phyloP scores from a whole-genome alignment of 2,329 filamentous ascomycete genomes.

The Chalara sp. region DNA sequence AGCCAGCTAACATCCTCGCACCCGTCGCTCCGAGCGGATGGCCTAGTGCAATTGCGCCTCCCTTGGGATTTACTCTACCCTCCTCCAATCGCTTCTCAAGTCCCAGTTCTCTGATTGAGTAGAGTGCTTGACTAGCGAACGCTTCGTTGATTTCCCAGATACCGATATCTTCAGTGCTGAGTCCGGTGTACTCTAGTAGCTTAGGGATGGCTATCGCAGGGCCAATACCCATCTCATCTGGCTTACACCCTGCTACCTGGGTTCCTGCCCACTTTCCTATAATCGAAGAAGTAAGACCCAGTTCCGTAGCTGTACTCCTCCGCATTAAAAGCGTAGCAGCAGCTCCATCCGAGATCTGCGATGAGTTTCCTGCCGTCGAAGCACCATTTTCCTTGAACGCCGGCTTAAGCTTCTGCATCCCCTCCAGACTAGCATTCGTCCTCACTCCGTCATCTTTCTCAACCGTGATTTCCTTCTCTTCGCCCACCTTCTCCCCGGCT shows the following conservation, averaged over 20 bases:
- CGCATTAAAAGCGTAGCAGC: slow-evolving; percentile 80
- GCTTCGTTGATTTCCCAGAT: slow-evolving; percentile 94
- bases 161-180: slow-evolving; percentile 63
- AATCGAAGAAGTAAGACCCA: slow-evolving; percentile 63
- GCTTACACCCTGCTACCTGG: slow-evolving; percentile 68
- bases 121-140: slow-evolving; percentile 58
- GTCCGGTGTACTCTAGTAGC: slow-evolving; percentile 61
- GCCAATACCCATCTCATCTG: slow-evolving; percentile 92
- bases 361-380: slow-evolving; percentile 80
- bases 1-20: slow-evolving; percentile 64
- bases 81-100: slow-evolving; percentile 55
- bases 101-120: slow-evolving; percentile 66
- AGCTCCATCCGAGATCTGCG: slow-evolving; percentile 83
- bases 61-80: slow-evolving; percentile 80
- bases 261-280: slow-evolving; percentile 79
- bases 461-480: slow-evolving; percentile 58
- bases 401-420: slow-evolving; percentile 73
- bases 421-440: slow-evolving; percentile 58
- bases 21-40: slow-evolving; percentile 88
- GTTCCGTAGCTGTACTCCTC: slow-evolving; percentile 65
- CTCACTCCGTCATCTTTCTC: slow-evolving; percentile 79
- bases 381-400: slow-evolving; percentile 71
- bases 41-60: slow-evolving; percentile 88
- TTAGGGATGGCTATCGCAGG: slow-evolving; percentile 82
- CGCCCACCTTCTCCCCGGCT: slow-evolving; percentile 47